Evolutionary conservation across 345 rosid species (phyloP), one percentile per base, ranked within the genome.

Genomic region (Murraya paniculata): DNA sequence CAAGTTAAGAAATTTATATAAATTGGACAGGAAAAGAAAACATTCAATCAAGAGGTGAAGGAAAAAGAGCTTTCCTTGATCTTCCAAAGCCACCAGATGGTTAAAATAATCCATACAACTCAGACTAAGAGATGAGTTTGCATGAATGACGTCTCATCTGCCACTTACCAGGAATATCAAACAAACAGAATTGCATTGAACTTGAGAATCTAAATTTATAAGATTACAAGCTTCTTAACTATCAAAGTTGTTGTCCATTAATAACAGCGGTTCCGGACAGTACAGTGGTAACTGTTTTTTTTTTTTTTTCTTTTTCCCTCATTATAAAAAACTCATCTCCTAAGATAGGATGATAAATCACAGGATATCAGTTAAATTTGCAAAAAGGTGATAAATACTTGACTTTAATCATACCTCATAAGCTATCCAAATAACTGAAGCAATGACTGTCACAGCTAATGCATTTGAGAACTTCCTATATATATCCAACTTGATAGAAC

Each of bases 401-500:
- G 30, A 78, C 58, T 1, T 61, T 28, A 72, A 79, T 50, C 50
- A 80, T 82, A 96, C 99, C 98, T 92, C 98, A 83, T 90, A 96
- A 62, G 84, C 88, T 72, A 94, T 92, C 99, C 98, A 96, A 72
- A 86, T 87, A 81, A 91, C 97, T 21, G 99, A 96, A 81, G 88
- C 91, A 85, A 96, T 81, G 79, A 96, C 98, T 66, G 92, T 80
- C 56, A 83, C 93, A 68, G 87, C 95, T 78, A 96, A 84, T 24
- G 97, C 95, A 86, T 96, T 96, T 77, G 98, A 92, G 85, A 94
- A 94, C 89, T 96, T 96, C 88, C 99, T 87, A 81, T 96, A 96
- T 61, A 90, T 89, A 74, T 96, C 97, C 89, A 94, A 81, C 90
- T 94, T 96, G 64, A 86, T 95, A 10, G 95, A 86, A 81, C 88